Base-by-base conservation (phyloP, 208 protist genomes). In the Sergeia podlipaevii region DNA sequence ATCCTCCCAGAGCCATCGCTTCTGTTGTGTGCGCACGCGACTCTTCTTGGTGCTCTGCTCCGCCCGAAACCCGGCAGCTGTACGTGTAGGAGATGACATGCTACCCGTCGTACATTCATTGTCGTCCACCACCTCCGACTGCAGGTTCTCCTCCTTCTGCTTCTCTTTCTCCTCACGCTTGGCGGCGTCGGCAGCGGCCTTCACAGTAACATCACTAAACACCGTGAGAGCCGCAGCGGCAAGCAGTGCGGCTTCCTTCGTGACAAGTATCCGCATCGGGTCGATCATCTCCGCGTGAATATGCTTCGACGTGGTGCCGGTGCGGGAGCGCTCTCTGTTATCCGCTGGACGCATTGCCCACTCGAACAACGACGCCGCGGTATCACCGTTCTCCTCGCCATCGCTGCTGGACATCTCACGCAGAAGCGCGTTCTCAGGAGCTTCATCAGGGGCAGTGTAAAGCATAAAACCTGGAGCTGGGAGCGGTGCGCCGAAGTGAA, bases 1-100 rank as follows among this genome's bases (percentile, higher is more conserved):
- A 41, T 80, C 78, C 55, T 88, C 79, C 30, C 70, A 78, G 11
- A 79, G 64, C 88, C 88, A 95, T 8, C 71, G 80, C 63, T 89
- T 91, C 70, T 91, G 84, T 43, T 84, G 77, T 8, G 45, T 70
- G 20, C 88, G 80, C 3, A 46, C 74, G 8, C 63, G 69, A 51
- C 87, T 94, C 45, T 71, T 80, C 52, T 78, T 62, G 10, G 13
- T 74, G 26, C 34, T 29, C 34, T 43, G 30, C 39, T n/a, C 10
- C 39, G 39, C 7, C 10, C 39, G 39, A 5, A 10, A 21, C 10
- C 39, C 39, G 10, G 17, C 39, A n/a, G n/a, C n/a, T n/a, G n/a
- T n/a, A n/a, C n/a, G n/a, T n/a, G n/a, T n/a, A n/a, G n/a, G n/a
- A n/a, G n/a, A n/a, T n/a, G n/a, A n/a, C 39, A 26, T 37, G 52